These are phyloP conservation scores for Dioszegia aurantiaca DNA, from an alignment of 768 basidiomycete species.

Conservation along the genomic window DNA sequence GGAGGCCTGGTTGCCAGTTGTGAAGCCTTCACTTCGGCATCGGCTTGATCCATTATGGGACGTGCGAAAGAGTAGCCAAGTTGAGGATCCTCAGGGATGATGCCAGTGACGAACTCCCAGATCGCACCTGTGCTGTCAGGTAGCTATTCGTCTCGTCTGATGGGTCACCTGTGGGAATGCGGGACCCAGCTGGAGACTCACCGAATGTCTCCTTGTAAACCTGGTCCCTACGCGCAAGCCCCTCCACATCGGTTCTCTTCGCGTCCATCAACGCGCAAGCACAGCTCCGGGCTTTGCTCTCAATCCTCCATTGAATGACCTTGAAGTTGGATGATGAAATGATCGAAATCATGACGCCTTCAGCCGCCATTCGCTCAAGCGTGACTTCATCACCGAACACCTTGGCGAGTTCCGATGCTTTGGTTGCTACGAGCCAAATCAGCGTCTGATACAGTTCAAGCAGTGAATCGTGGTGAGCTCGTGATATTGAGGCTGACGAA, in stretches of 20 bases:
- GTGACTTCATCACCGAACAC: no score
- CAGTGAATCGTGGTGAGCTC: no score
- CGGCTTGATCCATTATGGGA: neutral
- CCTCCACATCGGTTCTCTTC: neutral
- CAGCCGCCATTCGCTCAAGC: neutral
- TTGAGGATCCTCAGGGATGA: neutral
- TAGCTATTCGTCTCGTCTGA: neutral
- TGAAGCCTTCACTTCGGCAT: neutral
- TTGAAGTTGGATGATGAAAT: neutral
- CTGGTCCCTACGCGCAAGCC: neutral
- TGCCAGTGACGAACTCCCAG: neutral
- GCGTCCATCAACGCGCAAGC: neutral
- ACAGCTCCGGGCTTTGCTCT: neutral
- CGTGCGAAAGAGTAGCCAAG: neutral
- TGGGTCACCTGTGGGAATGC: neutral
- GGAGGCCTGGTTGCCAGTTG: no score
- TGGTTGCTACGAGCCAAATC: no score
- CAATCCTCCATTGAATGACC: neutral
- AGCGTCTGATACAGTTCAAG: no score
- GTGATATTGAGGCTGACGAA: no score
- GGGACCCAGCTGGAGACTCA: neutral
- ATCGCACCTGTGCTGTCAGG: neutral
- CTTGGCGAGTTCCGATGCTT: no score
- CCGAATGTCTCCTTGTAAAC: neutral
- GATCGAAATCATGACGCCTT: neutral